phyloP scores from a whole-genome alignment of 768 basidiomycete genomes.

The Hygrocybe coccinea region DNA sequence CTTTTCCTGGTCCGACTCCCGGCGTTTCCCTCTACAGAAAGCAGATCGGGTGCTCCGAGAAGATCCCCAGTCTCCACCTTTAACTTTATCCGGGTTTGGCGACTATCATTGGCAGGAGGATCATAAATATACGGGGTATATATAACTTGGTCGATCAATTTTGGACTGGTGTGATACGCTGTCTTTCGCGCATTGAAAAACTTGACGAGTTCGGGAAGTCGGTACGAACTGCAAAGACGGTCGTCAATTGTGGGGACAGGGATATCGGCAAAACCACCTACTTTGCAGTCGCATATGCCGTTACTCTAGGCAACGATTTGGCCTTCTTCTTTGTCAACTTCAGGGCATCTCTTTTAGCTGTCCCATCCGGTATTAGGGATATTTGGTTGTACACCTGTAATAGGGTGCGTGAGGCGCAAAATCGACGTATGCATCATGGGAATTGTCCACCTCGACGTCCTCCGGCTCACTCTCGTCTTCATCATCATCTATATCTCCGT shows the following conservation, averaged over 20 bases:
- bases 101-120: slow-evolving; percentile 34
- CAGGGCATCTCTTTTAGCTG: slow-evolving; percentile 86
- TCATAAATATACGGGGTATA: slow-evolving; percentile 90
- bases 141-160: slow-evolving; percentile 86
- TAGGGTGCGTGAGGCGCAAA: slow-evolving; percentile 2
- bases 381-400: slow-evolving; percentile 88
- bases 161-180: slow-evolving; percentile 82
- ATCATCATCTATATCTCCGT: slow-evolving; percentile 64
- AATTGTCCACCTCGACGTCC: slow-evolving; percentile 53
- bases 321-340: slow-evolving; percentile 92
- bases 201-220: slow-evolving; percentile 80
- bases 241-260: neutral
- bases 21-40: slow-evolving; percentile 30
- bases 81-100: slow-evolving; percentile 25
- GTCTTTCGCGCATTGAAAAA: slow-evolving; percentile 81
- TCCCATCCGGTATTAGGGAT: slow-evolving; percentile 89
- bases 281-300: slow-evolving; percentile 93
- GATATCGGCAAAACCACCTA: slow-evolving; percentile 29
- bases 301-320: slow-evolving; percentile 86
- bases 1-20: slow-evolving; percentile 40
- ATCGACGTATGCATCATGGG: neutral
- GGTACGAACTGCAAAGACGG: slow-evolving; percentile 62
- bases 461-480: slow-evolving; percentile 53
- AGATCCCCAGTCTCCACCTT: slow-evolving; percentile 56
- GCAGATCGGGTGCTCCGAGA: slow-evolving; percentile 71